Conservation (phyloP, 495 filamentous ascomycete genomes). For the Aspergillus panamensis region DNA sequence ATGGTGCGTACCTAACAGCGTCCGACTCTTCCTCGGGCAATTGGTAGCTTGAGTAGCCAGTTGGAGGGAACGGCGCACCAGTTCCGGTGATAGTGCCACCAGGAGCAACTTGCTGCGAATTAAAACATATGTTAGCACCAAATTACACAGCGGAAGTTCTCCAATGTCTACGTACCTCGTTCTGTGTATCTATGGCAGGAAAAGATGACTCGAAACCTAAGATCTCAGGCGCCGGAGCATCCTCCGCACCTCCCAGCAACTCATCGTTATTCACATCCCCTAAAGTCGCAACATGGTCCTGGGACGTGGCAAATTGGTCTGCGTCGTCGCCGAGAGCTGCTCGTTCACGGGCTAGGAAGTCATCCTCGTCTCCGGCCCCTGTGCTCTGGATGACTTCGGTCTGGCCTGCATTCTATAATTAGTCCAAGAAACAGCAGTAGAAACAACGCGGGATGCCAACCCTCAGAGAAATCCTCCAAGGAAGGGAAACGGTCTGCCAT, state of each 20-base stretch:
- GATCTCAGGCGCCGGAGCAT: constrained; percentile 47
- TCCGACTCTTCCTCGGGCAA: constrained; percentile 76
- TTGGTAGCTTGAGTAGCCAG: constrained; percentile 48
- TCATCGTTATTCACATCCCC: constrained; percentile 56
- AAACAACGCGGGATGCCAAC: constrained; percentile 47
- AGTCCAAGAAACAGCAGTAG: constrained; percentile 17
- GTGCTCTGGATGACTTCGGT: constrained; percentile 50
- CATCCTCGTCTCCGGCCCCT: constrained; percentile 51
- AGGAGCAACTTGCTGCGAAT: constrained; percentile 68
- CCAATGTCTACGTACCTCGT: constrained; percentile 59
- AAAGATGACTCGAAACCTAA: constrained; percentile 83
- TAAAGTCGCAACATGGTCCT: constrained; percentile 58
- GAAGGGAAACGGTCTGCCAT: constrained; percentile 99
- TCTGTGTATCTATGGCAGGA: constrained; percentile 73
- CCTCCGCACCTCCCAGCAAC: constrained; percentile 64
- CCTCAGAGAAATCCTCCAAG: constrained; percentile 91
- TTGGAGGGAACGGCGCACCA: constrained; percentile 65
- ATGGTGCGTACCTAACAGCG: constrained; percentile 60
- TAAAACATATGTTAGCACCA: constrained; percentile 24
- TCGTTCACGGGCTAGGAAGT: constrained; percentile 88
- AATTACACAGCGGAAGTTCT: not conserved
- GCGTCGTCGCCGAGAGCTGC: constrained; percentile 89
- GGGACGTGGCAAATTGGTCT: constrained; percentile 76
- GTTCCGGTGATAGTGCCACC: constrained; percentile 86
- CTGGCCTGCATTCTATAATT: constrained; percentile 49